Percentiles rank a stretch among this genome's conserved stretches.
phyloP scores from a whole-genome alignment of 306 rosid species.

The Cucurbita ficifolia region DNA sequence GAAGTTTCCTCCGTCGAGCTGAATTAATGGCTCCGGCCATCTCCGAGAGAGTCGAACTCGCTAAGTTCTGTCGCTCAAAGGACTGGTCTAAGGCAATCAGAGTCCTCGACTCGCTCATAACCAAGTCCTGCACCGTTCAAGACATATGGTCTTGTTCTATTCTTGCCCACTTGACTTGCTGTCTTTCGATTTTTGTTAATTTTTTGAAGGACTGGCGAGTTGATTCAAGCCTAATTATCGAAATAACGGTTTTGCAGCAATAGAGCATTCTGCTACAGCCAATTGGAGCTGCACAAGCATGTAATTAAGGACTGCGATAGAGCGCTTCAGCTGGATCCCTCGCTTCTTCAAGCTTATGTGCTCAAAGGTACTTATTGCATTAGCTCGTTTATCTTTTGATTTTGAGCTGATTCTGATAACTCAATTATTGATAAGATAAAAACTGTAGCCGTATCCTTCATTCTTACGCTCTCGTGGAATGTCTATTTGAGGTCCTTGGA shows the following conservation, averaged over 20 bases:
- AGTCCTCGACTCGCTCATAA: slow-evolving; percentile 66
- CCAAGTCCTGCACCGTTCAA: slow-evolving; percentile 46
- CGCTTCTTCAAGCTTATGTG: slow-evolving; percentile 65
- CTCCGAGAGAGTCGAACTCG: slow-evolving; percentile 63
- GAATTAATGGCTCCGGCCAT: slow-evolving; percentile 34
- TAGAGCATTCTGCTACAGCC: slow-evolving; percentile 83
- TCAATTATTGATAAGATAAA: not conserved
- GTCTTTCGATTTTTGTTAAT: slow-evolving; percentile 4
- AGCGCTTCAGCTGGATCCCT: slow-evolving; percentile 71
- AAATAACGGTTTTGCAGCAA: slow-evolving; percentile 35
- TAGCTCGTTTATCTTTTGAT: not conserved
- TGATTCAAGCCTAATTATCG: slow-evolving; percentile 3
- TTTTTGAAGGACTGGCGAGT: not conserved
- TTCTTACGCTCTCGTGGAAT: not conserved
- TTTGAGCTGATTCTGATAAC: slow-evolving; percentile 7
- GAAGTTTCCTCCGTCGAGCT: not conserved
- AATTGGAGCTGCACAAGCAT: slow-evolving; percentile 85
- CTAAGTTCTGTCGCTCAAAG: slow-evolving; percentile 61
- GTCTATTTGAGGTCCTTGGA: not conserved
- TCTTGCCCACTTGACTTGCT: slow-evolving; percentile 5
- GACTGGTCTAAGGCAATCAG: slow-evolving; percentile 96
- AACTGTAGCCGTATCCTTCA: not conserved
- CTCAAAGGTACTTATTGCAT: slow-evolving; percentile 44
- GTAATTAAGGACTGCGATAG: slow-evolving; percentile 81
- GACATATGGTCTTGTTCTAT: slow-evolving; percentile 47